Evolutionary conservation across 768 basidiomycete species (phyloP).

Genomic region (Mycena venus): DNA sequence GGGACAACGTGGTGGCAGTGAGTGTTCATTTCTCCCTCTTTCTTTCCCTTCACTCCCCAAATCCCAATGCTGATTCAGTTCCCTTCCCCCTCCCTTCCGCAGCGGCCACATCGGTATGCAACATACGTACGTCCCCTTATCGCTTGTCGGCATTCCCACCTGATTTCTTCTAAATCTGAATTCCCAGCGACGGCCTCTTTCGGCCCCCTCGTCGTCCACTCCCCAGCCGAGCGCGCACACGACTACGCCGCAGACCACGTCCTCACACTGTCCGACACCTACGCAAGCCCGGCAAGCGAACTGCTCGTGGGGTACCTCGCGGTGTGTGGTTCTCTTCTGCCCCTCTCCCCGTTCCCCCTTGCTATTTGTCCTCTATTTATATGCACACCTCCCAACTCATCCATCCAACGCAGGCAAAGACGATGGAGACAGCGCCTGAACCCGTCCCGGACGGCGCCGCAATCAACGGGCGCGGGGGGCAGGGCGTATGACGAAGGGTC

Average conservation of each 20-base stretch:
- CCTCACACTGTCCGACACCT: constrained; percentile 50
- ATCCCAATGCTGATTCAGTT: background rate
- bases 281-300: background rate
- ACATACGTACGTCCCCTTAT: constrained; percentile 25
- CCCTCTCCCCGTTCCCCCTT: no score
- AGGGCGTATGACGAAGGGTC: background rate
- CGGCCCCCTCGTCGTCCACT: constrained; percentile 61
- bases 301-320: constrained; percentile 15
- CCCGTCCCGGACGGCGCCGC: constrained; percentile 54
- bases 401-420: constrained; percentile 18
- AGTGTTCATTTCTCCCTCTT: constrained; percentile 16
- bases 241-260: constrained; percentile 46
- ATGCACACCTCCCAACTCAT: no score
- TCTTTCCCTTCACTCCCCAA: background rate
- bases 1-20: constrained; percentile 69
- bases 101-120: constrained; percentile 23
- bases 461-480: constrained; percentile 7
- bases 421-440: constrained; percentile 43
- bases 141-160: constrained; percentile 12
- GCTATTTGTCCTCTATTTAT: no score
- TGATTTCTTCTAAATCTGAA: constrained; percentile 6
- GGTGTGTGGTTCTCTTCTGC: constrained; percentile 1
- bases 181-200: constrained; percentile 62
- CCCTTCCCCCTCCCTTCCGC: background rate
- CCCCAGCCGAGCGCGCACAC: constrained; percentile 44